Percentiles rank a stretch among this genome's conserved stretches.
Conservation (phyloP, 495 filamentous ascomycete species). For the Geopyxis carbonaria region DNA sequence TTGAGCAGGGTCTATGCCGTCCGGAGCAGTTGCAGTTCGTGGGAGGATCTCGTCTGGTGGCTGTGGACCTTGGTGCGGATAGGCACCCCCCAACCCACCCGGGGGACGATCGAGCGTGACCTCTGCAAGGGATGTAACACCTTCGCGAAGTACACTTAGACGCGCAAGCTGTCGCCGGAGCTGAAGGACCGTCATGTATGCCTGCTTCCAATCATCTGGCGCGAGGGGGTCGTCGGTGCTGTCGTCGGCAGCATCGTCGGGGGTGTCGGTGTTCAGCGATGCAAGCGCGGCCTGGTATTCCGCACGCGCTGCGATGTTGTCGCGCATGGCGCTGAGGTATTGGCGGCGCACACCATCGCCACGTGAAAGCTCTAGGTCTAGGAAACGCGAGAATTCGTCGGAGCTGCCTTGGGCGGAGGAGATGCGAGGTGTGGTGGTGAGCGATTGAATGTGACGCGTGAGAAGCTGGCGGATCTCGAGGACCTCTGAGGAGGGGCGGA, state of each 20-base stretch:
- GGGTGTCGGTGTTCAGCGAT: conserved; percentile 6
- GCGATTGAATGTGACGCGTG: conserved; percentile 15
- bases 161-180: conserved; percentile 14
- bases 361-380: conserved; percentile 19
- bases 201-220: conserved; percentile 13
- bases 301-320: conserved; percentile 11
- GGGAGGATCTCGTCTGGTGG: conserved; percentile 3
- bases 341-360: conserved; percentile 10
- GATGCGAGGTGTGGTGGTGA: conserved; percentile 18
- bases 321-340: conserved; percentile 17
- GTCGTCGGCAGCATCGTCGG: conserved; percentile 9
- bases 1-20: conserved; percentile 1
- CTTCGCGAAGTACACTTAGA: conserved; percentile 16
- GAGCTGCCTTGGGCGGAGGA: conserved; percentile 14
- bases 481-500: conserved; percentile 12
- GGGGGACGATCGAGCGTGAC: conserved; percentile 8
- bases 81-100: background rate
- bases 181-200: conserved; percentile 14
- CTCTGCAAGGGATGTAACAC: conserved; percentile 14
- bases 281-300: conserved; percentile 12
- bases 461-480: conserved; percentile 17
- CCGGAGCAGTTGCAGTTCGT: no score
- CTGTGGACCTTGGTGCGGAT: conserved; percentile 13
- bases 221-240: background rate
- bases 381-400: conserved; percentile 21